Evolutionary conservation across 371 early-diverging fungal species (phyloP).

Genomic region (Ordospora pajunii): DNA sequence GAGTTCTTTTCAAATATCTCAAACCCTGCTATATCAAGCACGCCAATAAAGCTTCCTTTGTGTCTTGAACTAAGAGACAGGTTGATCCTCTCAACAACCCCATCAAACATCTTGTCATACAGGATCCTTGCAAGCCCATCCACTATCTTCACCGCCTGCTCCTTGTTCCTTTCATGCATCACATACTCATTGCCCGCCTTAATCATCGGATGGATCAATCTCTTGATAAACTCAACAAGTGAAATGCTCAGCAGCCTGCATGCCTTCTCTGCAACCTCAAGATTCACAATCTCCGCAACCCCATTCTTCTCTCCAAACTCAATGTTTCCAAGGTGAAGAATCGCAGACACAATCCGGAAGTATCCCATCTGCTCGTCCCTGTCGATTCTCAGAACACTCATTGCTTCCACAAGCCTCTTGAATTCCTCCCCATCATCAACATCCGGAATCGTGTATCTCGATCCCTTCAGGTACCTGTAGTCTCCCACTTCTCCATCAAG

Average conservation of each 20-base stretch:
- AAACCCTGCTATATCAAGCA: conserved; percentile 98
- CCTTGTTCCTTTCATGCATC: conserved; percentile 70
- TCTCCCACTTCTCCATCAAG: conserved; percentile 60
- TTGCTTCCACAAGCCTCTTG: conserved; percentile 66
- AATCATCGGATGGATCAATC: conserved; percentile 75
- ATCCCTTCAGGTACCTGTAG: conserved; percentile 71
- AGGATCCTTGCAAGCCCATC: conserved; percentile 82
- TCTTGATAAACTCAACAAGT: conserved; percentile 71
- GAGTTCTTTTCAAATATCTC: conserved; percentile 92
- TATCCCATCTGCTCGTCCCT: conserved; percentile 69
- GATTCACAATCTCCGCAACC: conserved; percentile 73
- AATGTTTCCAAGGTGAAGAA: conserved; percentile 91
- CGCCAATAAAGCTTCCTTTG: conserved; percentile 77
- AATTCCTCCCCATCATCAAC: conserved; percentile 83
- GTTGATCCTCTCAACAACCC: conserved; percentile 78
- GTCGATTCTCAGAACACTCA: conserved; percentile 73
- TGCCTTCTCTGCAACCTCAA: conserved; percentile 69
- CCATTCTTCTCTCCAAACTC: conserved; percentile 69
- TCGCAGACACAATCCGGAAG: conserved; percentile 74
- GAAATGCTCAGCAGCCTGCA: conserved; percentile 86
- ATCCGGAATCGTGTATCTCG: conserved; percentile 74
- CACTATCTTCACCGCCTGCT: conserved; percentile 75
- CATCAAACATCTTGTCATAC: conserved; percentile 93
- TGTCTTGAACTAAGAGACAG: conserved; percentile 66
- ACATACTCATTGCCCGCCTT: conserved; percentile 94